Conservation (phyloP, 495 filamentous ascomycete genomes). For the Annulohypoxylon stygium region DNA sequence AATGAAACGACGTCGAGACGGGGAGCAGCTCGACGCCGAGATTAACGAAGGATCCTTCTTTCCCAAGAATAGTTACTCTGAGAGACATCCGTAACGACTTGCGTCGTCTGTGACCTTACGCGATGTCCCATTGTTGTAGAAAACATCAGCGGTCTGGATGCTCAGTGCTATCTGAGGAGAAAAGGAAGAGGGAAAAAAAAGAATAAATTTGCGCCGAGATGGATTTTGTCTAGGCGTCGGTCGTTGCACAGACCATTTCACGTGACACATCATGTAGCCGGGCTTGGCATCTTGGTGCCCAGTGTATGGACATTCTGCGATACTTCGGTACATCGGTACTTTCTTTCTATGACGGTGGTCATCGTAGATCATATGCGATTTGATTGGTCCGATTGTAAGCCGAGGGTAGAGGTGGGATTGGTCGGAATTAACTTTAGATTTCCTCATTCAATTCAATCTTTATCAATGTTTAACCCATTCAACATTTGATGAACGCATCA, state of each 20-base stretch:
- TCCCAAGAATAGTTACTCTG: slow-evolving; percentile 62
- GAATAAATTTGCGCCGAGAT: neutral
- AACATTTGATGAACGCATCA: slow-evolving; percentile 37
- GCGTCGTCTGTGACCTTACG: slow-evolving; percentile 54
- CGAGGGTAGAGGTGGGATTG: slow-evolving; percentile 45
- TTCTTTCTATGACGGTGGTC: slow-evolving; percentile 32
- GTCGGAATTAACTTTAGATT: slow-evolving; percentile 28
- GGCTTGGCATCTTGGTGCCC: too few relatives aligned
- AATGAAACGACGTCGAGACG: slow-evolving; percentile 69
- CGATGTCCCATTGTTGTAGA: slow-evolving; percentile 51
- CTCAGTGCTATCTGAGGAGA: slow-evolving; percentile 65
- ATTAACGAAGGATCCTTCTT: slow-evolving; percentile 71
- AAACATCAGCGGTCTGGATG: slow-evolving; percentile 54
- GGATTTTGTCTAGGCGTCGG: slow-evolving; percentile 33
- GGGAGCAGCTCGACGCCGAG: slow-evolving; percentile 62
- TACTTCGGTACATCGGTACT: slow-evolving; percentile 33
- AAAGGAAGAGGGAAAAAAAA: slow-evolving; percentile 46
- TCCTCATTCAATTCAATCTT: slow-evolving; percentile 40
- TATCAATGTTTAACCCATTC: slow-evolving; percentile 29
- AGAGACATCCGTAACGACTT: slow-evolving; percentile 57
- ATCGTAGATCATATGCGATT: slow-evolving; percentile 26
- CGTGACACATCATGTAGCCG: slow-evolving; percentile 26
- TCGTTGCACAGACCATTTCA: slow-evolving; percentile 43
- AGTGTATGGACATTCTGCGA: too few relatives aligned
- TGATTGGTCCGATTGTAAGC: slow-evolving; percentile 38